Evolutionary conservation across 176 grass and related monocot genomes (phyloP).

Genomic region (Phoenix roebelenii): DNA sequence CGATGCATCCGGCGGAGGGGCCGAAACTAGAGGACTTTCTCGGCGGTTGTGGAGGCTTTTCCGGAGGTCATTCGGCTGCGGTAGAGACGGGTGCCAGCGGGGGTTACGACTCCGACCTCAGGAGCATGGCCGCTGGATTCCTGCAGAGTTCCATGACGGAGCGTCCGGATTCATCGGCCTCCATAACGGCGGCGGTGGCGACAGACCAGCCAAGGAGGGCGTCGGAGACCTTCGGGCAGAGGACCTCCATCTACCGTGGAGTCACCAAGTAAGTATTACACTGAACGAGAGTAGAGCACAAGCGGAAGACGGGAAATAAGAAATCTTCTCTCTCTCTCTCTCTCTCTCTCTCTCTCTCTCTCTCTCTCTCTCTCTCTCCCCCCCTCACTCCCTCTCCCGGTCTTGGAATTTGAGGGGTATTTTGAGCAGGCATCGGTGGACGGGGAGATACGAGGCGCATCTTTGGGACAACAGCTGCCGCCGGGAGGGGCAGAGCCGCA

Average conservation of each 20-base stretch:
- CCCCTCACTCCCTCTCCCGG: no score
- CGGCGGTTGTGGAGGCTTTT: no score
- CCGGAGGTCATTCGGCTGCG: no score
- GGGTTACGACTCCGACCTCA: constrained; percentile 40
- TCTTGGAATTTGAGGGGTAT: not conserved
- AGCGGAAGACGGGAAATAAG: no score
- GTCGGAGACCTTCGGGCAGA: constrained; percentile 63
- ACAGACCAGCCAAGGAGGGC: constrained; percentile 26
- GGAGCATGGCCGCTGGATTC: constrained; percentile 75
- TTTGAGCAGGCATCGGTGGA: constrained; percentile 73
- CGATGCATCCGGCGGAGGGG: constrained; percentile 15
- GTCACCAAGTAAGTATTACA: constrained; percentile 56
- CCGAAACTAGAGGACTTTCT: not conserved
- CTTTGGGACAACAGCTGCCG: constrained; percentile 99
- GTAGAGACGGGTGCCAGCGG: not conserved
- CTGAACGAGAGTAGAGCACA: no score
- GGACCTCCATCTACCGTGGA: constrained; percentile 89
- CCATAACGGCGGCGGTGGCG: constrained; percentile 19
- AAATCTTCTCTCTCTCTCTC: no score
- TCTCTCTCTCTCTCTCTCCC: no score
- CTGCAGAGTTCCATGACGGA: constrained; percentile 26
- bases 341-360: no score
- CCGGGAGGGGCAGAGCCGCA: constrained; percentile 91
- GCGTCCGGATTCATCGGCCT: constrained; percentile 6
- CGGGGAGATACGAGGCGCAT: constrained; percentile 93